phyloP scores from a whole-genome alignment of 1,139 yeast species.

The Kodamaea fungicola region DNA sequence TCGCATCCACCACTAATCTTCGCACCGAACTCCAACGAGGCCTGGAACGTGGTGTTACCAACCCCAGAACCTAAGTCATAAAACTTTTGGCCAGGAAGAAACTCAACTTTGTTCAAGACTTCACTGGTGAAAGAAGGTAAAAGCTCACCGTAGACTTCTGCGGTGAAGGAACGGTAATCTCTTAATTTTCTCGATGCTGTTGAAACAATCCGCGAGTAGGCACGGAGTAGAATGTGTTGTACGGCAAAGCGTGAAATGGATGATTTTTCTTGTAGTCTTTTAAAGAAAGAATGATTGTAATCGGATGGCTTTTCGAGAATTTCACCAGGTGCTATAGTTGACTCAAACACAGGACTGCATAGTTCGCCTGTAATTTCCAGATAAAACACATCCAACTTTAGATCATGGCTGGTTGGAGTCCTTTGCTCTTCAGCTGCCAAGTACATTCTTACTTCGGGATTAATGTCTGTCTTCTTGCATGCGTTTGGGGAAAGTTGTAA shows the following conservation, averaged over 20 bases:
- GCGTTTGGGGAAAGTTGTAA: slow-evolving; percentile 31
- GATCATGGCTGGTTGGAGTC: slow-evolving; percentile 17
- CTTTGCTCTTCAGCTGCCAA: slow-evolving; percentile 16
- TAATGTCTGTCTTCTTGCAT: slow-evolving; percentile 24
- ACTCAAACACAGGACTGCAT: slow-evolving; percentile 13
- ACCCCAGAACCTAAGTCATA: slow-evolving; percentile 93
- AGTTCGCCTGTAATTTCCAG: slow-evolving; percentile 21
- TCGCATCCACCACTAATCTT: slow-evolving; percentile 81
- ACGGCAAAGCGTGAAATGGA: slow-evolving; percentile 54
- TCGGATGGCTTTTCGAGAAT: slow-evolving; percentile 15
- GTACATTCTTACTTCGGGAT: slow-evolving; percentile 27
- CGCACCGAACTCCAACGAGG: slow-evolving; percentile 84
- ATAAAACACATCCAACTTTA: slow-evolving; percentile 24
- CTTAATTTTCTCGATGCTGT: slow-evolving; percentile 66
- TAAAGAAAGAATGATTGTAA: slow-evolving; percentile 28
- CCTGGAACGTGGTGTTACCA: slow-evolving; percentile 87
- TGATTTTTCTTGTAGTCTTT: slow-evolving; percentile 27
- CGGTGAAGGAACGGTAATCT: slow-evolving; percentile 81
- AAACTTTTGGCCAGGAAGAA: slow-evolving; percentile 54
- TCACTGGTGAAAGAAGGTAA: slow-evolving; percentile 73
- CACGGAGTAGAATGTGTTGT: slow-evolving; percentile 68
- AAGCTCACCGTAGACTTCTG: slow-evolving; percentile 88
- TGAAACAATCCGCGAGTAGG: slow-evolving; percentile 75
- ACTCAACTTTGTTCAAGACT: slow-evolving; percentile 61
- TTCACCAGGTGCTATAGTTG: not conserved